Conservation (phyloP, 352 stramenopile genomes). For the Phytophthora foliorum region DNA sequence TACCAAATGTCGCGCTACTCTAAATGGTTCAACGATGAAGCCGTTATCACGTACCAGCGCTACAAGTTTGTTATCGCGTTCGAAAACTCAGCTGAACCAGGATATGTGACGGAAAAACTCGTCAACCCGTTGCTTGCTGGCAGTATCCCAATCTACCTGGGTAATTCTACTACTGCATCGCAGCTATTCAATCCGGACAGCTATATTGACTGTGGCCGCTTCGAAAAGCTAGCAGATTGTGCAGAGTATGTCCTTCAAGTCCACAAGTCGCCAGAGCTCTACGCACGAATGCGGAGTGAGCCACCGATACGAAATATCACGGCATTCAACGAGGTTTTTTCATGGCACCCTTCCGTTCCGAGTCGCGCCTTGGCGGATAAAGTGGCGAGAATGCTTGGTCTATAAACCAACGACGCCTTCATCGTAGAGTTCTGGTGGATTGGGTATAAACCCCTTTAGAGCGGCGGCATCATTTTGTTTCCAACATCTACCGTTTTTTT, state of each 20-base stretch:
- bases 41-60: conserved; percentile 35
- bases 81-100: conserved; percentile 51
- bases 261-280: conserved; percentile 42
- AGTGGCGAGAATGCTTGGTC: conserved; percentile 6
- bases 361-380: background rate
- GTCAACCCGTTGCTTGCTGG: conserved; percentile 66
- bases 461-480: conserved; percentile 44
- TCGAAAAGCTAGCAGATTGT: conserved; percentile 47
- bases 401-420: conserved; percentile 30
- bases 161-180: conserved; percentile 46
- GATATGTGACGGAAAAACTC: conserved; percentile 78
- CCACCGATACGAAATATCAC: conserved; percentile 29
- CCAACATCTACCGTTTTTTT: background rate
- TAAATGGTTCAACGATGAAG: conserved; percentile 50
- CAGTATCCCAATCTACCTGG: conserved; percentile 65
- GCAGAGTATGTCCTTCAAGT: conserved; percentile 45
- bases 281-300: conserved; percentile 36
- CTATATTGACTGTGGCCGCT: conserved; percentile 65
- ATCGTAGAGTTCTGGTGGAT: conserved; percentile 21
- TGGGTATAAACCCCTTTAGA: no score
- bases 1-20: conserved; percentile 16
- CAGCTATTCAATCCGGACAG: conserved; percentile 57
- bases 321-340: background rate
- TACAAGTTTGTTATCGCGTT: conserved; percentile 70
- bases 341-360: background rate